Percentiles rank a stretch among this genome's conserved stretches.
phyloP scores from a whole-genome alignment of 2,329 filamentous ascomycete genomes.

The Calonectria honghensis region DNA sequence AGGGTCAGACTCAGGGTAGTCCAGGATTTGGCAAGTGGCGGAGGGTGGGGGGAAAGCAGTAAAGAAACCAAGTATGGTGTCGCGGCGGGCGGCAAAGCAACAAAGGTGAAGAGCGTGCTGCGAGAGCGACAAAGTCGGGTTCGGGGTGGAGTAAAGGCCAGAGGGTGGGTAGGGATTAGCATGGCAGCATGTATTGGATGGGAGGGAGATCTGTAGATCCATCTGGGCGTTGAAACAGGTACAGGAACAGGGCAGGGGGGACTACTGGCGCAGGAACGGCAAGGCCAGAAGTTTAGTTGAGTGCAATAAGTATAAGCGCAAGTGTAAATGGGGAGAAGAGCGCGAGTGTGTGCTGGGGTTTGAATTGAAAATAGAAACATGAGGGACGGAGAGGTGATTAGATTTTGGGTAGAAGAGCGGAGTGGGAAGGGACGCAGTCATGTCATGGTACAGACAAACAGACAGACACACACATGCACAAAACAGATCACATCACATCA shows the following conservation, averaged over 20 bases:
- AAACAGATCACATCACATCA: conserved; percentile 25
- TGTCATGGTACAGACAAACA: background rate
- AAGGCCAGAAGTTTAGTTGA: background rate
- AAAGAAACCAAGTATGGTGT: conserved; percentile 4
- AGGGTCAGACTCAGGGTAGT: conserved; percentile 7
- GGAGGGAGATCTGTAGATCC: conserved; percentile 36
- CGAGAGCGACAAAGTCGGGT: background rate
- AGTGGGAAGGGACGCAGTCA: background rate
- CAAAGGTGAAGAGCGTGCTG: conserved; percentile 24
- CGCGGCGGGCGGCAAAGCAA: conserved; percentile 30
- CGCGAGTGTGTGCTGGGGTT: background rate
- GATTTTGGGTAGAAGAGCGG: background rate
- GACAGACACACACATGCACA: background rate
- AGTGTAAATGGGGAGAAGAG: background rate
- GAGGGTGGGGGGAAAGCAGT: background rate
- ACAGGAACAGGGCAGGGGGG: conserved; percentile 25
- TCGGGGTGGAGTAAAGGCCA: conserved; percentile 7
- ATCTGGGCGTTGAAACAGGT: conserved; percentile 23
- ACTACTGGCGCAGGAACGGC: conserved; percentile 19
- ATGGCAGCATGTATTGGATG: conserved; percentile 15
- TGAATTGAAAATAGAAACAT: conserved; percentile 18
- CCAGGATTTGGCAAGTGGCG: background rate
- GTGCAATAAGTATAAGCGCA: background rate
- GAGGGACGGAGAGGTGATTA: background rate
- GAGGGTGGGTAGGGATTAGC: background rate